These are phyloP conservation scores for Dalbergia cultrata DNA, from an alignment of 306 rosid species.

Conservation along the genomic window DNA sequence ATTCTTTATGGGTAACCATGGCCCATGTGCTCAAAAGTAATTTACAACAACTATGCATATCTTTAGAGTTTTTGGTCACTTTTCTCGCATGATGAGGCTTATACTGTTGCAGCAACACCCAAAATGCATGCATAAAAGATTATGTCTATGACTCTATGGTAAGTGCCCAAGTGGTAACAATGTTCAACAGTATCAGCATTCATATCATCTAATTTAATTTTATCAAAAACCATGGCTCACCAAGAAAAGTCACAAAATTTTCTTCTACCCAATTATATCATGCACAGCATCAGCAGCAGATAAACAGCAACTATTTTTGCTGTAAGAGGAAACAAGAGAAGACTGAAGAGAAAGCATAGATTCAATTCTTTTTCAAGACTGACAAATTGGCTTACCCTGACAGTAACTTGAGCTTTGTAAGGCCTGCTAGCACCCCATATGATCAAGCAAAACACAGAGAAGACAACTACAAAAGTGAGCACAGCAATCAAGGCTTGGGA, in stretches of 20 bases:
- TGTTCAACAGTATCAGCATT: conserved; percentile 13
- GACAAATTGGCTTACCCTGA: conserved; percentile 60
- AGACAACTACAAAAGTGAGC: conserved; percentile 67
- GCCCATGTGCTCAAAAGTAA: not conserved
- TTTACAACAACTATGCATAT: not conserved
- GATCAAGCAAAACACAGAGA: conserved; percentile 83
- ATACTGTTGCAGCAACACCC: conserved; percentile 4
- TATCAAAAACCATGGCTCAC: conserved; percentile 1
- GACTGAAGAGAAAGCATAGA: not conserved
- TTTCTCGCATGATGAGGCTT: not conserved
- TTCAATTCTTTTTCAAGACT: not conserved
- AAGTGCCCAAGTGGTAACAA: not conserved
- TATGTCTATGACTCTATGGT: not conserved
- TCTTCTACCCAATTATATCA: not conserved
- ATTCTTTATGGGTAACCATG: not conserved
- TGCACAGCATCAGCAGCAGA: not conserved
- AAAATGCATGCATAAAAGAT: not conserved
- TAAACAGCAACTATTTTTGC: not conserved
- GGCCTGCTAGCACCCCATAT: conserved; percentile 96
- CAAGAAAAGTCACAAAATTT: not conserved
- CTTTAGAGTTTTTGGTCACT: not conserved
- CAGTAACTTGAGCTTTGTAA: conserved; percentile 69
- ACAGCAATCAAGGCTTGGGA: conserved; percentile 75
- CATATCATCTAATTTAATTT: conserved; percentile 5
- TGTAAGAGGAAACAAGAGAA: not conserved